Base-by-base conservation (phyloP, 768 basidiomycete species). In the Pleurotus salmoneostramineus region DNA sequence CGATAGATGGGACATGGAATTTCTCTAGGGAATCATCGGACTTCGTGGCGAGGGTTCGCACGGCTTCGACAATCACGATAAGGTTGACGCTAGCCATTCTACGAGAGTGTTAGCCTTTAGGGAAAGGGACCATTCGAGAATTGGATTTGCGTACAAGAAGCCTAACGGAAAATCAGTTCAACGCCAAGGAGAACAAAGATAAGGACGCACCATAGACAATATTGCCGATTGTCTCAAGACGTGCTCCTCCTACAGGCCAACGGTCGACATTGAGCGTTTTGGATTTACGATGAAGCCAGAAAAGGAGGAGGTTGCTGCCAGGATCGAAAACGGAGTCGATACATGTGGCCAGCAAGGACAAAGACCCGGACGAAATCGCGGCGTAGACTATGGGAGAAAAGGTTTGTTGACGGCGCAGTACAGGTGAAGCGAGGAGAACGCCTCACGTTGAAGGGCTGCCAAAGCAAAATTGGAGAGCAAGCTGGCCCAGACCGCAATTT, bases 51-150 rank as follows among this genome's bases (percentile, higher is more conserved):
- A 98, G 73, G 14, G 81, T 77, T 45, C 87, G 85, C 35, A 87
- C 75, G 8, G 94, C 90, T 72, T 96, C 91, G 46, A 97, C 93
- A 47, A 94, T 82, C 60, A 97, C 83, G 56, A 96, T 87, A 34
- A 97, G 73, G 72, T 95, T 97, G 63, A 95, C 94, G 4, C 90
- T 83, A 56, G 83, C 83, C 95, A 96, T 97, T 45, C 93, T 92
- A 59, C 17, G 42, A 56, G 33, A 63, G 50, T 7, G 35, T 47
- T 45, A 50, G 10, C n/a, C 14, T 49, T 43, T 12, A 12, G 45
- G 42, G 6, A 37, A 48, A 45, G 34, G 21, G 21, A 14, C 60
- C 42, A 10, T 4, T 43, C 42, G 11, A 50, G 14, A 17, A 12
- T 42, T 35, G 58, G 49, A 62, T 59, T 58, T 32, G 14, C 63